Percentiles rank a stretch among this genome's conserved stretches.
phyloP scores from a whole-genome alignment of 768 basidiomycete species.

The Termitomyces heimii region DNA sequence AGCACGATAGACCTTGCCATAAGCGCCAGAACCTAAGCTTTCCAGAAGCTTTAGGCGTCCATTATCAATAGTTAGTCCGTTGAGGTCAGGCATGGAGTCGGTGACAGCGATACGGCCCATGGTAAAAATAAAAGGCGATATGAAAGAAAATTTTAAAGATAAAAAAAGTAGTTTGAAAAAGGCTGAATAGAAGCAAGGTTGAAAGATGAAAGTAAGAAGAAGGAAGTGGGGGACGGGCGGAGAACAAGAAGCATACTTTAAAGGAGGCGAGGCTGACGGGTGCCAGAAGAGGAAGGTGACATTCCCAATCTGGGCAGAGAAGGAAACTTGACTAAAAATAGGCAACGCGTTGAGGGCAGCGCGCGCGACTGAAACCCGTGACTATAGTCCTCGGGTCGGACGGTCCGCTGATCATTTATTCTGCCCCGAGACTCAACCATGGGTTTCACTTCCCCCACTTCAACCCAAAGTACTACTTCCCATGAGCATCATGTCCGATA shows the following conservation, averaged over 20 bases:
- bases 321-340: not conserved
- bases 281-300: not conserved
- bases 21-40: conserved; percentile 68
- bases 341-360: not conserved
- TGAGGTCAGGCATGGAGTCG: conserved; percentile 44
- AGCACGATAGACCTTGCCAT: conserved; percentile 74
- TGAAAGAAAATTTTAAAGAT: conserved; percentile 13
- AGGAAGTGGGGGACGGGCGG: conserved; percentile 1
- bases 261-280: conserved; percentile 10
- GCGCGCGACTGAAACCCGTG: conserved; percentile 1
- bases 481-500: conserved; percentile 55
- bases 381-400: conserved; percentile 8
- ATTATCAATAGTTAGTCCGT: conserved; percentile 45
- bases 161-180: conserved; percentile 12
- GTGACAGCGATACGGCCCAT: conserved; percentile 38
- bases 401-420: conserved; percentile 7
- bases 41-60: conserved; percentile 57
- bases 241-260: conserved; percentile 1
- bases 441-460: not conserved
- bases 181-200: conserved; percentile 6
- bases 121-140: conserved; percentile 15
- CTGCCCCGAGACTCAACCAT: not conserved
- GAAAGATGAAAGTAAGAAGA: conserved; percentile 10
- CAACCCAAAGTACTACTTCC: conserved; percentile 9
- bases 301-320: conserved; percentile 1